Evolutionary conservation across 2,329 filamentous ascomycete species (phyloP).

Genomic region (Lanzia echinophila): DNA sequence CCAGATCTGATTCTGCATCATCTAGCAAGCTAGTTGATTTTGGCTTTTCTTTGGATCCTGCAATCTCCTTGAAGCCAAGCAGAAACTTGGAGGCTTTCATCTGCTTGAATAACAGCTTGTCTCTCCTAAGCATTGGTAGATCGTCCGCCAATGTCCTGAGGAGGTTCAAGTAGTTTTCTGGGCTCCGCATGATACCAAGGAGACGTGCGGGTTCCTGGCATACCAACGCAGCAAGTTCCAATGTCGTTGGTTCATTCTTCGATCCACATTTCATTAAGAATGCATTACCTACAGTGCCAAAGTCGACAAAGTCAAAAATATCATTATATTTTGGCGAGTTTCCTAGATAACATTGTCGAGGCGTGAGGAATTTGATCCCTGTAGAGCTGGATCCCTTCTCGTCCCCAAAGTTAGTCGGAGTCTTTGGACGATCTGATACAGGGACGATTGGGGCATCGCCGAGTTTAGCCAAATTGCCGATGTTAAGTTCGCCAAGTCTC

Average conservation of each 20-base stretch:
- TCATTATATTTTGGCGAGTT: conserved; percentile 64
- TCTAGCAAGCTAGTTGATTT: conserved; percentile 17
- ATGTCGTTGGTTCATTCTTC: conserved; percentile 81
- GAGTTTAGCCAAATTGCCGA: conserved; percentile 52
- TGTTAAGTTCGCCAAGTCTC: conserved; percentile 66
- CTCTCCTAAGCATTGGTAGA: conserved; percentile 60
- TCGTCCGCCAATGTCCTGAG: conserved; percentile 75
- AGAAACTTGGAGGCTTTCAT: conserved; percentile 74
- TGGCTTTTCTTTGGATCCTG: conserved; percentile 19
- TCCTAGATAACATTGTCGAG: conserved; percentile 75
- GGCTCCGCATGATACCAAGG: conserved; percentile 68
- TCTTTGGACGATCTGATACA: conserved; percentile 37
- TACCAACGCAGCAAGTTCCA: conserved; percentile 78
- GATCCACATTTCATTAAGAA: conserved; percentile 87
- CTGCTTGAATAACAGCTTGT: conserved; percentile 69
- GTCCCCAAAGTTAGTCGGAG: conserved; percentile 21
- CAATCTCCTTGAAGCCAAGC: conserved; percentile 72
- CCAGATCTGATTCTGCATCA: conserved; percentile 36
- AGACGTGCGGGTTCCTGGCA: conserved; percentile 77
- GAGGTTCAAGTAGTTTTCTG: conserved; percentile 81
- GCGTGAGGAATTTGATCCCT: conserved; percentile 52
- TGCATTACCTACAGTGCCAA: conserved; percentile 77
- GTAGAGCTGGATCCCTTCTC: conserved; percentile 36
- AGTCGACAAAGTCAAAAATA: conserved; percentile 96
- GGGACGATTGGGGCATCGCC: conserved; percentile 66